Conservation (phyloP, 1,284 basidiomycete species). For the Rhodotorula sp. region DNA sequence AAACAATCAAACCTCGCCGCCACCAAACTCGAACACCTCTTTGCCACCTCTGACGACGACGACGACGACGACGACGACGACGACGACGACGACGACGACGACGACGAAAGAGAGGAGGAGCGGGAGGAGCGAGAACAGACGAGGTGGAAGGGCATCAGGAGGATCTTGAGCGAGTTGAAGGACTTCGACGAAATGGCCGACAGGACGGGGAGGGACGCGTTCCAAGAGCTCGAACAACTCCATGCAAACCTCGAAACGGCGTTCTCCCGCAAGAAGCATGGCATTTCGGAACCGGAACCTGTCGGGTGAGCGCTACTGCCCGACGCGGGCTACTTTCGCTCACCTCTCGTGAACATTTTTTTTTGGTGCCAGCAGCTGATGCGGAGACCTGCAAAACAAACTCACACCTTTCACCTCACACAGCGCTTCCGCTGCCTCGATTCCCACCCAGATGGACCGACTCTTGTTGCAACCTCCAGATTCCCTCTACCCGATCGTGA, state of each 20-base stretch:
- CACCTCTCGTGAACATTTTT: not conserved
- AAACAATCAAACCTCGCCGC: not conserved
- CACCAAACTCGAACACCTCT: not conserved
- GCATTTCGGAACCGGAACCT: not conserved
- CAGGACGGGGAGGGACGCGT: slow-evolving; percentile 13
- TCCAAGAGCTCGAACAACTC: not conserved
- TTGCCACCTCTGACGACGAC: not conserved
- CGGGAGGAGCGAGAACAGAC: not conserved
- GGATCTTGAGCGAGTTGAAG: slow-evolving; percentile 14
- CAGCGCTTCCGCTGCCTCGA: not conserved
- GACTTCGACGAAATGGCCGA: slow-evolving; percentile 28
- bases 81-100: not conserved
- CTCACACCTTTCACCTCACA: not conserved
- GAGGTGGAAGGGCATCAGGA: slow-evolving; percentile 11
- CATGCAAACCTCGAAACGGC: not conserved
- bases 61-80: not conserved
- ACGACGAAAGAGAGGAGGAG: not conserved
- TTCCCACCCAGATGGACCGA: not conserved
- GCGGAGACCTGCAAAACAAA: not conserved
- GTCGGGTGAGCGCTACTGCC: not conserved
- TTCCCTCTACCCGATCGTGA: slow-evolving; percentile 9
- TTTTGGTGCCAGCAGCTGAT: not conserved
- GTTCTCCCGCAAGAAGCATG: not conserved
- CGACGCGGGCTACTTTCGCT: not conserved
- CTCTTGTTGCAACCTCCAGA: not conserved